Evolutionary conservation across 2,329 filamentous ascomycete genomes (phyloP).

Genomic region (Aspergillus oerlinghausenensis): DNA sequence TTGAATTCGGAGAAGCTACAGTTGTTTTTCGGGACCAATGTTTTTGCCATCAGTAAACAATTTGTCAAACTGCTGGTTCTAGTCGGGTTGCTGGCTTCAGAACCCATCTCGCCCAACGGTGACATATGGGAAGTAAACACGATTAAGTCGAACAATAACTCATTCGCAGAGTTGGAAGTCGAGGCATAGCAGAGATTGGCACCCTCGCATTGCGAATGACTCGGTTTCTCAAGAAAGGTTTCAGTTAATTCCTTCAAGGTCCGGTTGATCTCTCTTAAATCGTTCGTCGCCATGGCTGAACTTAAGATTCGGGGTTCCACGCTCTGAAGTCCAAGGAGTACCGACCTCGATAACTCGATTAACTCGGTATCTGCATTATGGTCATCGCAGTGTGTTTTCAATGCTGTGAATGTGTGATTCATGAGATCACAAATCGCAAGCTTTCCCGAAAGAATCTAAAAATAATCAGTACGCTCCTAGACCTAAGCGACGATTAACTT

Average conservation of each 20-base stretch:
- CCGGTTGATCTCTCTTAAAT: conserved; percentile 11
- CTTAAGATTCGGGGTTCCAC: conserved; percentile 6
- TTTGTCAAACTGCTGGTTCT: conserved; percentile 13
- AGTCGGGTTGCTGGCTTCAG: not conserved
- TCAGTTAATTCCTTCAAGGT: conserved; percentile 14
- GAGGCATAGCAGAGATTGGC: conserved; percentile 16
- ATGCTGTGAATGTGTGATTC: conserved; percentile 17
- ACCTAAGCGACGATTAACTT: conserved; percentile 12
- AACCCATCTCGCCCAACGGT: conserved; percentile 7
- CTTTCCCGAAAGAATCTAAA: conserved; percentile 17
- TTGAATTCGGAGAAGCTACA: conserved; percentile 16
- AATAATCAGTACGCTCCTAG: conserved; percentile 9
- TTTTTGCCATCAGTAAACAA: conserved; percentile 18
- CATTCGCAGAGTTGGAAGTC: conserved; percentile 18
- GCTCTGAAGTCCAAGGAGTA: conserved; percentile 22
- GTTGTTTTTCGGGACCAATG: not conserved
- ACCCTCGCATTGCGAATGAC: conserved; percentile 16
- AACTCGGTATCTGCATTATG: conserved; percentile 8
- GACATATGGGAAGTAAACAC: conserved; percentile 20
- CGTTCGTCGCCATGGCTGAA: conserved; percentile 8
- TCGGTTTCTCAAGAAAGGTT: conserved; percentile 17
- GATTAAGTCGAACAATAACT: conserved; percentile 22
- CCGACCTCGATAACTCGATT: conserved; percentile 19
- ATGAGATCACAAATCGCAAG: conserved; percentile 19
- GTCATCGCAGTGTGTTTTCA: conserved; percentile 9